Evolutionary conservation across 2,329 filamentous ascomycete genomes (phyloP).

Genomic region (Colletotrichum siamense): DNA sequence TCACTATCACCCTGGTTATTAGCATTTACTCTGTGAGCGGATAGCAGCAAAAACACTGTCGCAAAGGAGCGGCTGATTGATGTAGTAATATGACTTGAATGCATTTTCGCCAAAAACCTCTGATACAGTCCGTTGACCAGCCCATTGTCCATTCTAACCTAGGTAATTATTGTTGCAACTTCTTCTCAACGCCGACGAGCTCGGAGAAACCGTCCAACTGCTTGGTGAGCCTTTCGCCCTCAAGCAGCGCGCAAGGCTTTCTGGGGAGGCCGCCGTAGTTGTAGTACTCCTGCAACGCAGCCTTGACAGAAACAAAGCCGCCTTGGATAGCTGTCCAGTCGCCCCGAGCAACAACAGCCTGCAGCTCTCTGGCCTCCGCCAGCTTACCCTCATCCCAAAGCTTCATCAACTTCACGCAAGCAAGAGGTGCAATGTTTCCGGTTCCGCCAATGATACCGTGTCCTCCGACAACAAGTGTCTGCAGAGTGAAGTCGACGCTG

Average conservation of each 20-base stretch:
- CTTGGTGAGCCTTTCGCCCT: conserved; percentile 27
- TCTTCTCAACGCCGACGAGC: conserved; percentile 29
- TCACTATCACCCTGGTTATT: background rate
- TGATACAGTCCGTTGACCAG: background rate
- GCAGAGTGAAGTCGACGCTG: conserved; percentile 76
- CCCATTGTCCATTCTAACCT: background rate
- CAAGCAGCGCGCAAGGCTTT: conserved; percentile 48
- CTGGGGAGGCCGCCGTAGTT: conserved; percentile 68
- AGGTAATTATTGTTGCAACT: background rate
- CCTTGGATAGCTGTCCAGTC: conserved; percentile 75
- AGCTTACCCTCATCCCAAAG: conserved; percentile 64
- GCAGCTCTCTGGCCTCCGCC: conserved; percentile 66
- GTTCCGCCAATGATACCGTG: conserved; percentile 76
- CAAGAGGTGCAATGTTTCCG: conserved; percentile 72
- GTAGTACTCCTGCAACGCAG: conserved; percentile 64
- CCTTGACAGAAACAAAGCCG: conserved; percentile 73
- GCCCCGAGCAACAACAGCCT: conserved; percentile 67
- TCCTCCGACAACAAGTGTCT: conserved; percentile 72
- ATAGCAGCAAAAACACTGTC: background rate
- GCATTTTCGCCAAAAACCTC: background rate
- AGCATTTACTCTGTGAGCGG: background rate
- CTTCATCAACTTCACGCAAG: conserved; percentile 65
- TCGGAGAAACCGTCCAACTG: conserved; percentile 33
- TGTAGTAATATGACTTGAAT: background rate
- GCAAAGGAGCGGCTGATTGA: background rate